Evolutionary conservation across 768 basidiomycete species (phyloP).

Genomic region (Botryobasidium botryosum): DNA sequence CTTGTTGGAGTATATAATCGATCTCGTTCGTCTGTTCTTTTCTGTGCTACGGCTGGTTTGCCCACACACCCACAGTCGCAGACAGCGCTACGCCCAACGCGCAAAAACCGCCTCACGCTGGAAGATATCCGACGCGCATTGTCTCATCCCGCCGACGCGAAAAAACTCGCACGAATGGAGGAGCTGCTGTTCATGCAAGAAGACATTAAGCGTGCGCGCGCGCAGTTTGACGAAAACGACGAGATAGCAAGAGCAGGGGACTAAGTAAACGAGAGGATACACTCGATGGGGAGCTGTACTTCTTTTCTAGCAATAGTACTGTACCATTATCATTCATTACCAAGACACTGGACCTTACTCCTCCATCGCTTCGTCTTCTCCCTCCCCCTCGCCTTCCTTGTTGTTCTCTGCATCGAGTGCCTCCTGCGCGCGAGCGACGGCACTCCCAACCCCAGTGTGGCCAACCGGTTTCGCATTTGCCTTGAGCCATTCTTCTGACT

Average conservation of each 20-base stretch:
- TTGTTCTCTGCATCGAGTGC: conserved; percentile 18
- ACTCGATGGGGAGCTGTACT: neutral
- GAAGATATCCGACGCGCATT: conserved; percentile 72
- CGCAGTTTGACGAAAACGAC: conserved; percentile 50
- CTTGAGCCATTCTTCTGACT: conserved; percentile 85
- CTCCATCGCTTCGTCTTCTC: conserved; percentile 46
- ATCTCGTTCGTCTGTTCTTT: conserved; percentile 44
- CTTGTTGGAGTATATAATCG: conserved; percentile 74
- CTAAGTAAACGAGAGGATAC: neutral
- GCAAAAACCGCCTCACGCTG: conserved; percentile 30
- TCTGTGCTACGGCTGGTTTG: neutral
- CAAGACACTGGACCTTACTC: conserved; percentile 25
- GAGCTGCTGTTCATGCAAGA: conserved; percentile 32
- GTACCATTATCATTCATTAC: neutral
- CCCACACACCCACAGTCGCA: neutral
- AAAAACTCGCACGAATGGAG: conserved; percentile 84
- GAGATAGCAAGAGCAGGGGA: neutral
- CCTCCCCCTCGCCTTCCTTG: conserved; percentile 18
- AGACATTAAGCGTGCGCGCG: conserved; percentile 20
- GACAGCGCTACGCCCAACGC: conserved; percentile 8
- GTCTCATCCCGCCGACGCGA: conserved; percentile 73
- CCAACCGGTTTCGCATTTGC: conserved; percentile 60
- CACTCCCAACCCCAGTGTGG: conserved; percentile 21
- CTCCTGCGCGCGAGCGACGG: neutral
- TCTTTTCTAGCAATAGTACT: neutral